These are phyloP conservation scores for Entomortierella lignicola DNA, from an alignment of 192 early-diverging fungal genomes.

Conservation along the genomic window DNA sequence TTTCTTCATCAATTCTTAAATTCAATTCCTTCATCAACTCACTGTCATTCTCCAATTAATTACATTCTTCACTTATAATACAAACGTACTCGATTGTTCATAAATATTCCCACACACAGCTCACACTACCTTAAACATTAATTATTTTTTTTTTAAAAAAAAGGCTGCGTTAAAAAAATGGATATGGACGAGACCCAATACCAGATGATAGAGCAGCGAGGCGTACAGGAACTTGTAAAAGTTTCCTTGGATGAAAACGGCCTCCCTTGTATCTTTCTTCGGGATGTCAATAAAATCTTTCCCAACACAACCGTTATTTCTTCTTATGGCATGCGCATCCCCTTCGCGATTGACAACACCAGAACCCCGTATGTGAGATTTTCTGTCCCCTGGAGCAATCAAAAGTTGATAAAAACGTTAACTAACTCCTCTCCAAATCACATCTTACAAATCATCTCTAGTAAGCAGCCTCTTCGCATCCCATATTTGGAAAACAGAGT, in stretches of 20 bases:
- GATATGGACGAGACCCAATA: conserved; percentile 21
- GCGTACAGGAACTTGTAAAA: conserved; percentile 32
- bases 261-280: conserved; percentile 37
- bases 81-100: too few species aligned
- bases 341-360: conserved; percentile 3
- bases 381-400: background rate
- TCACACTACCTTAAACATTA: too few species aligned
- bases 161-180: too few species aligned
- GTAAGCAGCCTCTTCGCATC: conserved; percentile 43
- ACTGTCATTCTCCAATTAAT: too few species aligned
- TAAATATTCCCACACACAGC: too few species aligned
- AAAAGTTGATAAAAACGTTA: too few species aligned
- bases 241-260: conserved; percentile 33
- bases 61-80: too few species aligned
- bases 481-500: conserved; percentile 42
- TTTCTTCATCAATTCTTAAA: too few species aligned
- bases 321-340: conserved; percentile 35
- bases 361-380: conserved; percentile 18
- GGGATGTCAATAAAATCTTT: conserved; percentile 18
- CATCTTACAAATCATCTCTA: conserved; percentile 1
- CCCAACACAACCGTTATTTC: conserved; percentile 30
- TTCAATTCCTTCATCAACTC: too few species aligned
- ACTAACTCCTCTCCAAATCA: background rate
- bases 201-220: conserved; percentile 31
- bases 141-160: too few species aligned